These are phyloP conservation scores for Casuarina glauca DNA, from an alignment of 306 rosid species.

Conservation along the genomic window DNA sequence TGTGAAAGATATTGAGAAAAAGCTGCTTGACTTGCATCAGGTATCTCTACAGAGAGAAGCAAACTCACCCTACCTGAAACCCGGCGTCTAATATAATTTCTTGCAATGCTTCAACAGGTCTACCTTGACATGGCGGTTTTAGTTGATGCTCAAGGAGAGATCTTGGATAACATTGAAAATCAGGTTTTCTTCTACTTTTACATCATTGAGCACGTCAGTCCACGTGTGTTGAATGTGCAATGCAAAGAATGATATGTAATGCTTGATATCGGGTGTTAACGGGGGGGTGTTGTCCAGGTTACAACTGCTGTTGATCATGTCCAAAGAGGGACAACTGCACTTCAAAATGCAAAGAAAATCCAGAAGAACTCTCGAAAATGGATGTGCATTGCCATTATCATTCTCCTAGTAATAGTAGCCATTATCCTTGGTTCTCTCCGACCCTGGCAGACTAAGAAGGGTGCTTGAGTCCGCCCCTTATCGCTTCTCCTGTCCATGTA, in stretches of 20 bases:
- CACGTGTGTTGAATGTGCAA: slow-evolving; percentile 23
- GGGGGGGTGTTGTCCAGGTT: slow-evolving; percentile 60
- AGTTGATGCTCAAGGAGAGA: slow-evolving; percentile 94
- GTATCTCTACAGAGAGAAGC: slow-evolving; percentile 34
- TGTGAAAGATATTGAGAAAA: slow-evolving; percentile 91
- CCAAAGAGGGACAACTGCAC: slow-evolving; percentile 76
- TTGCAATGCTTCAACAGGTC: slow-evolving; percentile 47
- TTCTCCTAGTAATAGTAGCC: slow-evolving; percentile 72
- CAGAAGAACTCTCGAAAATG: slow-evolving; percentile 86
- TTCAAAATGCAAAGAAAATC: slow-evolving; percentile 83
- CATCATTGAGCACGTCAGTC: slow-evolving; percentile 25
- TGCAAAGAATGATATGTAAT: slow-evolving; percentile 15
- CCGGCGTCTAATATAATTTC: slow-evolving; percentile 16
- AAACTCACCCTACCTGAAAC: slow-evolving; percentile 3
- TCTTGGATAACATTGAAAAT: slow-evolving; percentile 88
- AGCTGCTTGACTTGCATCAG: slow-evolving; percentile 95
- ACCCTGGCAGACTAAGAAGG: slow-evolving; percentile 83
- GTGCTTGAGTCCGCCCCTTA: slow-evolving; percentile 44
- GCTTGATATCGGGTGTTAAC: slow-evolving; percentile 41
- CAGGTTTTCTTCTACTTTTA: slow-evolving; percentile 58
- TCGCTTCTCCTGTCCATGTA: slow-evolving; percentile 40
- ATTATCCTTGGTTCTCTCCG: slow-evolving; percentile 58
- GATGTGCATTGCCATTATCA: slow-evolving; percentile 80
- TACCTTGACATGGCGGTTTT: slow-evolving; percentile 94
- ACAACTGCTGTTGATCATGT: slow-evolving; percentile 68